A percentile compares a stretch with the other conserved stretches of the same genome.
These are phyloP conservation scores for Aspergillus tubingensis DNA, from an alignment of 2,329 filamentous ascomycete species.

Conservation along the genomic window DNA sequence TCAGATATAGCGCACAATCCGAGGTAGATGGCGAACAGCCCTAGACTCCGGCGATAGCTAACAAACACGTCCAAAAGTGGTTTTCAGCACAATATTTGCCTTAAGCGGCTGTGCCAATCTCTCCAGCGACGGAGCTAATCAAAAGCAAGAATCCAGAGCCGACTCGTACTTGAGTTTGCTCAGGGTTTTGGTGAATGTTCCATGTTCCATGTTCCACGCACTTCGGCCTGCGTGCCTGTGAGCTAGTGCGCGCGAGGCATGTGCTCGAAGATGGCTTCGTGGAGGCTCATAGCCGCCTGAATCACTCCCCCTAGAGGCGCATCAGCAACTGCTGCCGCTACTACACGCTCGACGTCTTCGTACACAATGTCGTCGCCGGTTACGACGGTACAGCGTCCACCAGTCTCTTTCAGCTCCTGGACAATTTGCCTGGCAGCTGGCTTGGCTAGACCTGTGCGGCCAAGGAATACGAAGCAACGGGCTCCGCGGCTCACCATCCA, in stretches of 20 bases:
- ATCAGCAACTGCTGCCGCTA: background rate
- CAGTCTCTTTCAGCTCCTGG: background rate
- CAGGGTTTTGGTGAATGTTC: slow-evolving; percentile 50
- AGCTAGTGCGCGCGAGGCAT: slow-evolving; percentile 53
- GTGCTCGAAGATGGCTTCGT: slow-evolving; percentile 52
- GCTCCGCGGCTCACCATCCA: slow-evolving; percentile 18
- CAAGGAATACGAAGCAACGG: slow-evolving; percentile 48
- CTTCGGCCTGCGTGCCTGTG: slow-evolving; percentile 52
- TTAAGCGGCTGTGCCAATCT: slow-evolving; percentile 21
- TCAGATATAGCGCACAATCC: background rate
- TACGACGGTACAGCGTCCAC: slow-evolving; percentile 1
- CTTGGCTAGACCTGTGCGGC: slow-evolving; percentile 39
- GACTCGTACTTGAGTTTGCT: background rate
- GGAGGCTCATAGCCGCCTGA: slow-evolving; percentile 20
- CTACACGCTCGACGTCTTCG: slow-evolving; percentile 3
- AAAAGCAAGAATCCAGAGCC: slow-evolving; percentile 32
- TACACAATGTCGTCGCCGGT: background rate
- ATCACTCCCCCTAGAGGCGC: slow-evolving; percentile 16
- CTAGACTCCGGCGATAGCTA: background rate
- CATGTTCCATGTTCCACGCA: slow-evolving; percentile 44
- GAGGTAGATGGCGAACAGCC: background rate
- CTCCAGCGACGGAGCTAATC: slow-evolving; percentile 27
- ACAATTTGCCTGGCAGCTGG: slow-evolving; percentile 5
- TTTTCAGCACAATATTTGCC: background rate
- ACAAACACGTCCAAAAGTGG: background rate